Conservation (phyloP, 1,284 basidiomycete species). For the Uromyces viciae-fabae region DNA sequence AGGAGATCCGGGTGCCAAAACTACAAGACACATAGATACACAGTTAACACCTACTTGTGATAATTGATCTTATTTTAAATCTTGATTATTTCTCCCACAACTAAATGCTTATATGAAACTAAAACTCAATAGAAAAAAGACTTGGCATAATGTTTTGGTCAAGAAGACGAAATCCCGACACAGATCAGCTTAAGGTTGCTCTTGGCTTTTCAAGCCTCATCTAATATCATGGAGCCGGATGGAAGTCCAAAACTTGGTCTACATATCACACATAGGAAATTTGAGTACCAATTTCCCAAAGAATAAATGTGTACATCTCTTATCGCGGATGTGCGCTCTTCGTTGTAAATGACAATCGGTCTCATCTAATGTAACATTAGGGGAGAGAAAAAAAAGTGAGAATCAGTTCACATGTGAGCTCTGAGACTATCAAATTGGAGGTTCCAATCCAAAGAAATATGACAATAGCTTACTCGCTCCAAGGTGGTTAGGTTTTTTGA, state of each 20-base stretch:
- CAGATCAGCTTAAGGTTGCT: too few species aligned
- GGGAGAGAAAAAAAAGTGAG: background rate
- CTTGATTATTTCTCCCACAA: too few species aligned
- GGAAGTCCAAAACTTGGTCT: slow-evolving; percentile 10
- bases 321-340: background rate
- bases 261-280: slow-evolving; percentile 18
- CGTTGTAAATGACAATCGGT: background rate
- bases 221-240: too few species aligned
- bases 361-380: background rate
- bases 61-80: too few species aligned
- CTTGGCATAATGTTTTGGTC: background rate
- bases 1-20: too few species aligned
- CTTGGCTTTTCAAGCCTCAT: too few species aligned
- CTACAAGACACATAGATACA: too few species aligned
- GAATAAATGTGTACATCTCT: slow-evolving; percentile 1
- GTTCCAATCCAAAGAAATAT: background rate
- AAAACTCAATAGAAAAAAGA: background rate
- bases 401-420: too few species aligned
- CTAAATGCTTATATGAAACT: too few species aligned
- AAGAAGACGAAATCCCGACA: too few species aligned
- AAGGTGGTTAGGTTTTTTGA: slow-evolving; percentile 52
- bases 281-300: slow-evolving; percentile 11
- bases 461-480: slow-evolving; percentile 48
- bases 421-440: too few species aligned
- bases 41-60: too few species aligned